A percentile compares a stretch with the other conserved stretches of the same genome.
phyloP scores from a whole-genome alignment of 2,329 filamentous ascomycete genomes.

The Aspergillus texensis region DNA sequence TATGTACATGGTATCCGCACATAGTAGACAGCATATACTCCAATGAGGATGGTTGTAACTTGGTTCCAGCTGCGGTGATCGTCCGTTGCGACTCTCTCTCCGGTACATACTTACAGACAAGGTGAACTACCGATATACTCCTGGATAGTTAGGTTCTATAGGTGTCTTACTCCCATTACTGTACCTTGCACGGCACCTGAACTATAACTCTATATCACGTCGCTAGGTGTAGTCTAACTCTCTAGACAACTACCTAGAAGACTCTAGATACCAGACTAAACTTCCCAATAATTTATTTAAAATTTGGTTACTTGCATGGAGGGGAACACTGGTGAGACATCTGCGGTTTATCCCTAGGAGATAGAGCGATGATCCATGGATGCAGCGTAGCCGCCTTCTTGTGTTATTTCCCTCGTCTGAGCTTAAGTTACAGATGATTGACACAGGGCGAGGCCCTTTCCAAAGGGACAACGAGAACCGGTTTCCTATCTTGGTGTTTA shows the following conservation, averaged over 20 bases:
- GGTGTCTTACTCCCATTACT: not conserved
- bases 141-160: not conserved
- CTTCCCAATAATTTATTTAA: not conserved
- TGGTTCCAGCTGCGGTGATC: not conserved
- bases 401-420: not conserved
- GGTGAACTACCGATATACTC: not conserved
- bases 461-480: not conserved
- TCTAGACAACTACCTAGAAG: not conserved
- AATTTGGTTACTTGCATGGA: constrained; percentile 1
- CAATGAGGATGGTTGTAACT: not conserved
- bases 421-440: not conserved
- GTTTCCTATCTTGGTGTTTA: not conserved
- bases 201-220: not conserved
- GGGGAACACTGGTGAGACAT: constrained; percentile 18
- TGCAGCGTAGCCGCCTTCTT: too few relatives aligned
- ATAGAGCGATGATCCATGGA: not conserved
- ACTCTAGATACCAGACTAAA: not conserved
- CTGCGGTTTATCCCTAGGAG: constrained; percentile 7
- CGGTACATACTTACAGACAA: not conserved
- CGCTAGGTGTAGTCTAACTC: not conserved
- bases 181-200: constrained; percentile 4
- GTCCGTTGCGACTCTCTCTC: not conserved
- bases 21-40: not conserved
- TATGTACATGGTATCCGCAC: not conserved
- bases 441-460: not conserved